Evolutionary conservation across 2,329 filamentous ascomycete genomes (phyloP).

Genomic region (Mycocentrospora acerina): DNA sequence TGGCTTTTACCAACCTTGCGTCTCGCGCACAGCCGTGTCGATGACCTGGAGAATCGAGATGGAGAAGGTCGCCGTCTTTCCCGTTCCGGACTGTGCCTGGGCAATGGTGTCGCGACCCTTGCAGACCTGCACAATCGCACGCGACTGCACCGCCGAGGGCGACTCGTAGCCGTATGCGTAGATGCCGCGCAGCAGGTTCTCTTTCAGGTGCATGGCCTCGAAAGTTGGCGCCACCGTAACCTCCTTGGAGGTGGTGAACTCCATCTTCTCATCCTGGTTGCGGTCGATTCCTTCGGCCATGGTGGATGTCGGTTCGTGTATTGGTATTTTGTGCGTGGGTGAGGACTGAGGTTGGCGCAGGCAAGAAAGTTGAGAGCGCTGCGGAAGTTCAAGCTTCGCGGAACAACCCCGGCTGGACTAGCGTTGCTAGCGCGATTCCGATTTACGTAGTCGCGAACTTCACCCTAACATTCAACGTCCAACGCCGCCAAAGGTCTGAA

Average conservation of each 20-base stretch:
- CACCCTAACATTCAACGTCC: conserved; percentile 12
- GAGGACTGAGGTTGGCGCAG: conserved; percentile 9
- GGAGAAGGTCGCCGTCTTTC: conserved; percentile 95
- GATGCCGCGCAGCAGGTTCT: conserved; percentile 93
- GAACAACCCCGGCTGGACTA: conserved; percentile 17
- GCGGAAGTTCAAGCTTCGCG: conserved; percentile 17
- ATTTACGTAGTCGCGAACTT: conserved; percentile 18
- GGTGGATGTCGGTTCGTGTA: conserved; percentile 35
- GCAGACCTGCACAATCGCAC: conserved; percentile 98
- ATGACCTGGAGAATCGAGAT: conserved; percentile 97
- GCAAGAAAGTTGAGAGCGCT: conserved; percentile 34
- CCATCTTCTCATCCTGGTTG: conserved; percentile 93
- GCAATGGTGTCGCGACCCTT: conserved; percentile 98
- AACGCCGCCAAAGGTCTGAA: conserved; percentile 27
- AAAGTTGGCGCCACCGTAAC: conserved; percentile 86
- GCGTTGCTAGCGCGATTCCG: conserved; percentile 16
- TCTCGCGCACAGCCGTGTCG: conserved; percentile 88
- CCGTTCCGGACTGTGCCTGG: conserved; percentile 94
- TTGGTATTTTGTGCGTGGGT: conserved; percentile 1
- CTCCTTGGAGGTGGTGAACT: conserved; percentile 98
- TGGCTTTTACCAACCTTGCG: conserved; percentile 59
- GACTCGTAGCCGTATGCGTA: conserved; percentile 99
- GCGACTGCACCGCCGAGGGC: conserved; percentile 94
- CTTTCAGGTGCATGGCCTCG: conserved; percentile 83
- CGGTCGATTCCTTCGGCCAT: conserved; percentile 96